Evolutionary conservation across 2,329 filamentous ascomycete species (phyloP), one percentile per base, ranked within the genome.

Genomic region (Penicillium janthinellum): DNA sequence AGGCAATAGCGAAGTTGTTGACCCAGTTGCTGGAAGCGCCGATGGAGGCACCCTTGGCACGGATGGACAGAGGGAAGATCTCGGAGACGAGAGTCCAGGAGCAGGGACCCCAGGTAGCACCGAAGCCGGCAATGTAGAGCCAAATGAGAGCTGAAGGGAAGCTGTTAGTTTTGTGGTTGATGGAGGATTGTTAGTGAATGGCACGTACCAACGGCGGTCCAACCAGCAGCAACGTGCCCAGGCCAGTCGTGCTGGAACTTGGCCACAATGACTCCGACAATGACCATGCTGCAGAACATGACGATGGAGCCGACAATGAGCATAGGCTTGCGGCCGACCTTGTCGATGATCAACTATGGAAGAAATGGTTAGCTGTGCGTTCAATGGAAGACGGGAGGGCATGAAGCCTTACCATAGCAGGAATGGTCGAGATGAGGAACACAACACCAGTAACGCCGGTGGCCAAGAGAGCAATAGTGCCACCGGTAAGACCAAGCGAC

Each of bases 391-490:
- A 20, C 4, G 25, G 3, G 14, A 15, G 34, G 4, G 4, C 0
- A 39, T 17, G 25, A 38, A 10, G 35, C 57, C 63, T 22, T 66
- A 71, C 68, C 71, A 73, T 72, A 34, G 58, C 71, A 3, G 71
- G 71, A 14, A 75, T 56, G 0, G 73, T 75, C 45, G 65, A 67
- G 39, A 74, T 65, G 17, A 75, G 53, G 53, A 74, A 72, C 0
- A 75, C 70, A 4, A 73, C 67, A 8, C 73, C 73, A 2, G 70
- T 73, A 17, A 75, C 73, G 48, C 73, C 73, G 14, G 73, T 75
- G 0, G 74, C 73, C 11, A 76, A 60, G 7, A 75, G 65, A 5
- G 70, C 70, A 48, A 69, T 69, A 1, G 71, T 75, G 4, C 71
- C 69, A 20, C 70, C 64, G 1, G 73, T 75, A 14, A 75, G 61